Base-by-base conservation (phyloP, 164 flowering plant species). In the Macadamia integrifolia region DNA sequence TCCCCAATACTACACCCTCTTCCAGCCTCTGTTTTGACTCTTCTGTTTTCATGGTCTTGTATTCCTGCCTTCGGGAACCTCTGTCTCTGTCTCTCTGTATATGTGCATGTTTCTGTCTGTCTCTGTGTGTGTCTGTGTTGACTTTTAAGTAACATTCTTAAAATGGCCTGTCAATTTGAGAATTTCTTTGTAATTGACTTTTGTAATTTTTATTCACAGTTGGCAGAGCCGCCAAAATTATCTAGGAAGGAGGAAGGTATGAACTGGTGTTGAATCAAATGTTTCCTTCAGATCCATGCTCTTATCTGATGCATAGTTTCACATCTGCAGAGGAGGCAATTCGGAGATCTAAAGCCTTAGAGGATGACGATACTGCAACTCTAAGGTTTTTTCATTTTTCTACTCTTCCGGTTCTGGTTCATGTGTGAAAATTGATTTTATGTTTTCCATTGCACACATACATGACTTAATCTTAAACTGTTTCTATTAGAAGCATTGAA, bases 201-300 rank as follows among this genome's bases (percentile, higher is more conserved):
- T 23, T 17, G 35, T 3, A 42, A 17, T 63, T 69, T 69, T 69
- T 72, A 12, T 68, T 66, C 60, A 65, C 88, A 92, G 98, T 67
- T 91, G 59, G 82, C 79, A 14, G 97, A 89, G 72, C 72, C 72
- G 72, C 72, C 72, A 69, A 89, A 88, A 50, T 68, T 88, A 49
- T 32, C 90, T 46, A 74, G 78, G 52, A 88, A 72, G 73, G 97
- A 92, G 79, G 90, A 92, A 87, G 96, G 97, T 91, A 84, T 42
- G 30, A 1, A 43, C 65, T 23, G 29, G 18, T 48, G 17, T 29
- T 14, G 31, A 67, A 29, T 61, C 59, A 31, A 46, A 6, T 55
- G 50, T 60, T 13, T 18, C 28, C 10, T 15, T 18, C 46, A 32
- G 23, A 32, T 14, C 6, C 42, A 9, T 50, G 7, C 10, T 57